Percentiles rank a stretch among this genome's conserved stretches.
Conservation (phyloP, 768 basidiomycete genomes). For the Tricholomella constricta region DNA sequence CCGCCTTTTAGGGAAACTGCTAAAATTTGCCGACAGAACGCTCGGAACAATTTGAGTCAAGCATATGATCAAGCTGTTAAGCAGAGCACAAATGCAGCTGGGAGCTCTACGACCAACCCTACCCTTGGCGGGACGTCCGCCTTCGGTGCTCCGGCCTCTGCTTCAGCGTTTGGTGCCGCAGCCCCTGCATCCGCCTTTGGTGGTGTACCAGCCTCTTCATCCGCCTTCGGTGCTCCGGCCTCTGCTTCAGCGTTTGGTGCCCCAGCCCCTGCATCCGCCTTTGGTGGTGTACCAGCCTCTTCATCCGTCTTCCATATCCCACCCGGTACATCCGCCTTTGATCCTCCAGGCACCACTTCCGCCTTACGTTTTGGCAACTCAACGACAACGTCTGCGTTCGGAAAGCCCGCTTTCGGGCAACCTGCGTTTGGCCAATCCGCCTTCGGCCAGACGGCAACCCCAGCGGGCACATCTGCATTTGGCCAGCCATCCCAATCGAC, state of each 20-base stretch:
- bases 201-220: neutral
- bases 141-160: too few relatives aligned
- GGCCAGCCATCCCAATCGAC: slow-evolving; percentile 6
- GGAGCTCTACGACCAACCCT: slow-evolving; percentile 18
- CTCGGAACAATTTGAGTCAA: slow-evolving; percentile 48
- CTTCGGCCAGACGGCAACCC: slow-evolving; percentile 26
- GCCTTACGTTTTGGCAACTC: slow-evolving; percentile 24
- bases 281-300: slow-evolving; percentile 21
- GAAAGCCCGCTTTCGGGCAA: slow-evolving; percentile 21
- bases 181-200: slow-evolving; percentile 10
- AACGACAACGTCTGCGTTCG: slow-evolving; percentile 32
- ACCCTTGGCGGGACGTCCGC: slow-evolving; percentile 19
- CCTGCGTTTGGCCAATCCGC: slow-evolving; percentile 31
- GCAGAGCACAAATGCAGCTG: slow-evolving; percentile 34
- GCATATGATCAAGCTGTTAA: slow-evolving; percentile 55
- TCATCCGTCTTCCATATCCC: slow-evolving; percentile 28
- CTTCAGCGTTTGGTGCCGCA: slow-evolving; percentile 30
- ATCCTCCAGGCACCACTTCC: slow-evolving; percentile 4
- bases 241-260: slow-evolving; percentile 28
- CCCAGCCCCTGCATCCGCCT: slow-evolving; percentile 1
- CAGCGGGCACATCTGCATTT: slow-evolving; percentile 31
- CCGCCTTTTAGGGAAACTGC: neutral
- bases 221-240: too few relatives aligned
- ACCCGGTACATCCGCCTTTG: slow-evolving; percentile 27
- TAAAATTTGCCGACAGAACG: slow-evolving; percentile 36